phyloP scores from a whole-genome alignment of 257 asterid species.

The Thymus quinquecostatus region DNA sequence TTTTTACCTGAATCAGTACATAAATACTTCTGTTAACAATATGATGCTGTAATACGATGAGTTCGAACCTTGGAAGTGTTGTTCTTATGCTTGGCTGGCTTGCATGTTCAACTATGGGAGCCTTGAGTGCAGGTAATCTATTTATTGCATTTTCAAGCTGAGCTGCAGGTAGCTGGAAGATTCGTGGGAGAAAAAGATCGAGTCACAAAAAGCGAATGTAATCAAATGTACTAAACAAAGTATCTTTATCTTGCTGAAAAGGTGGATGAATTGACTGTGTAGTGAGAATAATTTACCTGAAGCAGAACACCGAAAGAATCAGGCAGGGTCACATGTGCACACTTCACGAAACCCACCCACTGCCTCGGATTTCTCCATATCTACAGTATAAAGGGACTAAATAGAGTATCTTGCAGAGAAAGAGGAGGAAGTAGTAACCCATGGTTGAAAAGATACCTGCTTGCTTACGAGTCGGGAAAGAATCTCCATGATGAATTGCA shows the following conservation, averaged over 20 bases:
- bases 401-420: conserved; percentile 21
- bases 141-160: conserved; percentile 88
- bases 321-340: conserved; percentile 91
- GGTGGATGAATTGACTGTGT: conserved; percentile 24
- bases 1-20: no score
- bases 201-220: not conserved
- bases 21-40: not conserved
- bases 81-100: conserved; percentile 79
- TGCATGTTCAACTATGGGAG: conserved; percentile 89
- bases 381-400: conserved; percentile 46
- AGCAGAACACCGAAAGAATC: conserved; percentile 89
- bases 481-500: conserved; percentile 92
- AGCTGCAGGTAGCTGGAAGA: conserved; percentile 85
- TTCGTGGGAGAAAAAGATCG: not conserved
- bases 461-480: conserved; percentile 96
- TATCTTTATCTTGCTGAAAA: no score
- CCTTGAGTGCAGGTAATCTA: conserved; percentile 77
- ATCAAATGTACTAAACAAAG: no score
- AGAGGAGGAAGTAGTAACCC: conserved; percentile 24
- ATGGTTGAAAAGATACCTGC: conserved; percentile 61
- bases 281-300: conserved; percentile 59
- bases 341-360: conserved; percentile 98
- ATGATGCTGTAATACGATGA: not conserved
- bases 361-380: conserved; percentile 98
- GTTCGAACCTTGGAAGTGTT: conserved; percentile 80